phyloP scores from a whole-genome alignment of 139 green algal species.

The Desmodesmus armatus region DNA sequence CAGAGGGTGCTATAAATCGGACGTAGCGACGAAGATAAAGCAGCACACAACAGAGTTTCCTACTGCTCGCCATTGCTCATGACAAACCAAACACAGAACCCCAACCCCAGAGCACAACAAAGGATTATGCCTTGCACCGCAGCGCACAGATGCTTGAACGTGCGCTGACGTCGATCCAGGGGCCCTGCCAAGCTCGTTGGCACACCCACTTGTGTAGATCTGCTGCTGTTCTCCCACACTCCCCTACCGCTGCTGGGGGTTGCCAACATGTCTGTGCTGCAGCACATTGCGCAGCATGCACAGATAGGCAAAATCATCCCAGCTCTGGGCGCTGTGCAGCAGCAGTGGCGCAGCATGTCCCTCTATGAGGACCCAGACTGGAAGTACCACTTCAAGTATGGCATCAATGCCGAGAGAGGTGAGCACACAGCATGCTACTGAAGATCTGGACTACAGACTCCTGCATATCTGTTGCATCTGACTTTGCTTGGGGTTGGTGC shows the following conservation, averaged over 20 bases:
- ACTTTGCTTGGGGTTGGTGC: neutral
- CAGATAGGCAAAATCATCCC: neutral
- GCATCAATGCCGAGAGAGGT: slow-evolving; percentile 32
- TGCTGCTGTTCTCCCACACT: neutral
- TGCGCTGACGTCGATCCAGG: no score
- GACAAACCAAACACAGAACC: no score
- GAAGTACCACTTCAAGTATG: slow-evolving; percentile 40
- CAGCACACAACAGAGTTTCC: no score
- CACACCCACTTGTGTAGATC: neutral
- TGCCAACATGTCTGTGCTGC: slow-evolving; percentile 6
- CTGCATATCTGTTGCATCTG: neutral
- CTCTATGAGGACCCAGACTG: slow-evolving; percentile 3
- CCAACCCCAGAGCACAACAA: no score
- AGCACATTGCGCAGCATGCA: slow-evolving; percentile 19
- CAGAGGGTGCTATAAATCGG: no score
- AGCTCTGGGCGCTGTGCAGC: neutral
- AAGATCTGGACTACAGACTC: neutral
- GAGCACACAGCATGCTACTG: neutral
- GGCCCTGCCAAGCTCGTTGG: neutral
- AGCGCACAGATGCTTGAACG: no score
- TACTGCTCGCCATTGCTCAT: no score
- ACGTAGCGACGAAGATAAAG: no score
- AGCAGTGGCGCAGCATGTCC: slow-evolving; percentile 26
- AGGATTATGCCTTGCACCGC: no score
- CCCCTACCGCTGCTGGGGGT: no score